These are phyloP conservation scores for Pleurotus djamor DNA, from an alignment of 768 basidiomycete genomes.

Conservation along the genomic window DNA sequence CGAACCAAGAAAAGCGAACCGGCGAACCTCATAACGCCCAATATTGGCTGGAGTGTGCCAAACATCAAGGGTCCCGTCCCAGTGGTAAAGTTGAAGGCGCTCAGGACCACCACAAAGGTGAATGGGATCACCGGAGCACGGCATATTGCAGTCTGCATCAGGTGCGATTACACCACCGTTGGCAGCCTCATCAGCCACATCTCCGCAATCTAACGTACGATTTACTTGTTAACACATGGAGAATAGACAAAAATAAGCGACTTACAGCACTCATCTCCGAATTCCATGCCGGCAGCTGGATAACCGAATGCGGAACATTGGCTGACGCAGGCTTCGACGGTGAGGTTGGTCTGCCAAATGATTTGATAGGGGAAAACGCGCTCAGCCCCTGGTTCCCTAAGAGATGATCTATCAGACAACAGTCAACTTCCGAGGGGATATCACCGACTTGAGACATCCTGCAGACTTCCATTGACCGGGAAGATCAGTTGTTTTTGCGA, in stretches of 20 bases:
- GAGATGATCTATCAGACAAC: not conserved
- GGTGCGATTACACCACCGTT: slow-evolving; percentile 34
- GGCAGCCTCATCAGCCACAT: slow-evolving; percentile 49
- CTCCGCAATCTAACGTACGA: slow-evolving; percentile 60
- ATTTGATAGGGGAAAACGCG: slow-evolving; percentile 63
- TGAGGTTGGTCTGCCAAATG: slow-evolving; percentile 58
- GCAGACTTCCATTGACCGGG: slow-evolving; percentile 65
- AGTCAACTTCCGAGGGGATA: not conserved
- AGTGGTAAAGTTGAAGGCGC: slow-evolving; percentile 53
- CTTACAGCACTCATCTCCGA: slow-evolving; percentile 73
- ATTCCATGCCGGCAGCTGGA: slow-evolving; percentile 68
- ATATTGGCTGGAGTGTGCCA: slow-evolving; percentile 68
- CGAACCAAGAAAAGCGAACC: not conserved
- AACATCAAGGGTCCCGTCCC: slow-evolving; percentile 48
- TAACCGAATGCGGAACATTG: slow-evolving; percentile 75
- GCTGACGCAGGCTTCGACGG: slow-evolving; percentile 59
- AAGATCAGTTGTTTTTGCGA: slow-evolving; percentile 49
- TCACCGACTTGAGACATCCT: slow-evolving; percentile 62
- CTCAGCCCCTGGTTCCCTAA: slow-evolving; percentile 44
- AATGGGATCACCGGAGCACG: slow-evolving; percentile 70
- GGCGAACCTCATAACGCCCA: slow-evolving; percentile 67
- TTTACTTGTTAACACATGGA: not conserved
- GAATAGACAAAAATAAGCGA: slow-evolving; percentile 9
- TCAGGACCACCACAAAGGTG: slow-evolving; percentile 65
- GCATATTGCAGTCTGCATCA: slow-evolving; percentile 41